Percentiles rank a stretch among this genome's conserved stretches.
phyloP scores from a whole-genome alignment of 805 yeast genomes.

The Schizosaccharomyces octosporus region DNA sequence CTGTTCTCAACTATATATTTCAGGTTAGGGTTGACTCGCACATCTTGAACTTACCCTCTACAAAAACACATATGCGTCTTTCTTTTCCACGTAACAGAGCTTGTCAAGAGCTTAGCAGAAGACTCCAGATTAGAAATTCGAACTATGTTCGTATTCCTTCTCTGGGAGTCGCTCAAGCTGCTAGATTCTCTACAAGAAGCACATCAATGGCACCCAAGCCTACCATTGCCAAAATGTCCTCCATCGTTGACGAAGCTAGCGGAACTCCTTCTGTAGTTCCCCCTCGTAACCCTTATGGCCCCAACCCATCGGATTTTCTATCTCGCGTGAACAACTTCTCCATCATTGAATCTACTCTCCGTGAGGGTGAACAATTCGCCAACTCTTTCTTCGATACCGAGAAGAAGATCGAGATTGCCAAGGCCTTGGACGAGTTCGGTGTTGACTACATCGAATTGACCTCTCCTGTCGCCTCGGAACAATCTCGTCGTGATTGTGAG shows the following conservation, averaged over 20 bases:
- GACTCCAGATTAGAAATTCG: too few species aligned
- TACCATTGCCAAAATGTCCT: neutral
- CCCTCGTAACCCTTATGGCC: conserved; percentile 47
- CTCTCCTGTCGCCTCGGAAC: conserved; percentile 94
- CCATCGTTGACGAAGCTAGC: neutral
- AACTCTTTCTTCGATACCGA: conserved; percentile 87
- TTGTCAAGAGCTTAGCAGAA: too few species aligned
- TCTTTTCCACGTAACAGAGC: too few species aligned
- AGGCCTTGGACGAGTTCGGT: conserved; percentile 90
- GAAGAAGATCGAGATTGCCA: conserved; percentile 89
- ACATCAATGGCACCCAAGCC: too few species aligned
- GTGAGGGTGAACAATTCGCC: conserved; percentile 98
- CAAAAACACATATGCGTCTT: too few species aligned
- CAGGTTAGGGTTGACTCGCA: too few species aligned
- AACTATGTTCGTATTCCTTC: too few species aligned
- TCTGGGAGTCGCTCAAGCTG: too few species aligned
- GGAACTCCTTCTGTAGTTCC: neutral
- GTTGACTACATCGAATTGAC: conserved; percentile 95
- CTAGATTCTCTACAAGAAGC: too few species aligned
- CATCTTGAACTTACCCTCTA: too few species aligned
- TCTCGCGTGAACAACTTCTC: conserved; percentile 77
- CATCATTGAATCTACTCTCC: conserved; percentile 77
- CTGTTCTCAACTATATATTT: neutral
- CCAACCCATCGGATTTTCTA: conserved; percentile 76
- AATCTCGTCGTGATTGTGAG: conserved; percentile 78